Evolutionary conservation across 116 monocot genomes (phyloP), one percentile per base, ranked within the genome.

Genomic region (Dioscorea cayenensis): DNA sequence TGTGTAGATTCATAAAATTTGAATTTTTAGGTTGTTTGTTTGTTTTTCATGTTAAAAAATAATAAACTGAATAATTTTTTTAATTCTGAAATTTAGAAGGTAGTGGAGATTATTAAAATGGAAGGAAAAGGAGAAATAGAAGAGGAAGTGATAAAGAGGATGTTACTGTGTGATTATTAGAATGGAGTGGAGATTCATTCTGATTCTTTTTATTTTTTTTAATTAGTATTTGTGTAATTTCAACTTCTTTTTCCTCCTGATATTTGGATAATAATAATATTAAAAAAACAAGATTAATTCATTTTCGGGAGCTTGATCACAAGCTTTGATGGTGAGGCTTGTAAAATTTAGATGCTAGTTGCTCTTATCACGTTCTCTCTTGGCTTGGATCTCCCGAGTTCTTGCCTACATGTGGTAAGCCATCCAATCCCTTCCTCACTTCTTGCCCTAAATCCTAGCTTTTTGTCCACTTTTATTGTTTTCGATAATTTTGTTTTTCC

Each of bases 101-200:
- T 37, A 37, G 37, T 37, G 37, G 37, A 37, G 3, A 7, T 37
- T 4, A 37, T 7, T 4, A 37, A 3, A 37, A 37, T 66, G 65
- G 48, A 70, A 49, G 71, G 59, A 36, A 59, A 84, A 50, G 16
- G 50, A 37, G 37, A 37, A 37, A 9, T 49, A 6, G 28, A 65
- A 18, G 55, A 9, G 7, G 73, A 49, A 3, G 75, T 82, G 67
- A 77, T 96, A 49, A 93, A 84, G 73, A 66, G 90, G 48, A 86
- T 86, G 12, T 64, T 97, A 73, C 77, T 81, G 36, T 97, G 92
- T 65, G 97, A 97, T 59, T 90, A n/a, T n/a, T n/a, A n/a, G n/a
- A n/a, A n/a, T n/a, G n/a, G n/a, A n/a, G n/a, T n/a, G n/a, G n/a
- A 38, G 38, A 38, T 38, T 38, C 38, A 38, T 38, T 38, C 2